phyloP scores from a whole-genome alignment of 192 early-diverging fungal genomes.

The Podila epigama region DNA sequence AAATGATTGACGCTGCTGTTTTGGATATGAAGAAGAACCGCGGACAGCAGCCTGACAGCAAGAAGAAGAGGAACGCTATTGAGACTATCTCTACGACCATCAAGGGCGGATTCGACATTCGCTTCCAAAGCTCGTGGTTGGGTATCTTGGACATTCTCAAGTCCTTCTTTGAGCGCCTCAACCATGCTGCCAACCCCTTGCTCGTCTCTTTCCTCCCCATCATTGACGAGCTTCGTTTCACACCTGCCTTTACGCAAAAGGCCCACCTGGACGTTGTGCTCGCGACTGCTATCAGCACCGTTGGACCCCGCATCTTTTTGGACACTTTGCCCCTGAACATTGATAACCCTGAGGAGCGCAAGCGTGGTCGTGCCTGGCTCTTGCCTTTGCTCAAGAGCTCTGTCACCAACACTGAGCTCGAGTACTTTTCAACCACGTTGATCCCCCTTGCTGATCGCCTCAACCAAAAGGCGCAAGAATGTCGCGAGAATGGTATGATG shows the following conservation, averaged over 20 bases:
- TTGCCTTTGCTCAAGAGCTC: slow-evolving; percentile 82
- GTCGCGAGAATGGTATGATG: slow-evolving; percentile 65
- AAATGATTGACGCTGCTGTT: slow-evolving; percentile 70
- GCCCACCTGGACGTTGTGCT: slow-evolving; percentile 84
- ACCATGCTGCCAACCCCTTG: slow-evolving; percentile 61
- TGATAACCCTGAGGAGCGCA: slow-evolving; percentile 60
- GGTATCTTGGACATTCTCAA: slow-evolving; percentile 79
- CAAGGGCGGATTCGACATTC: slow-evolving; percentile 72
- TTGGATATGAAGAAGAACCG: slow-evolving; percentile 43
- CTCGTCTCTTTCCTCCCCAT: slow-evolving; percentile 66
- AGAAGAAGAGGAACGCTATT: slow-evolving; percentile 51
- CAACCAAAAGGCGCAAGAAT: slow-evolving; percentile 66
- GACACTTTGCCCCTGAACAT: slow-evolving; percentile 85
- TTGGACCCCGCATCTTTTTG: slow-evolving; percentile 84
- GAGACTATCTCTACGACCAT: slow-evolving; percentile 57
- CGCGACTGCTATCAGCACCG: slow-evolving; percentile 76
- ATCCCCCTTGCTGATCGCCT: slow-evolving; percentile 85
- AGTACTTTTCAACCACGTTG: slow-evolving; percentile 72
- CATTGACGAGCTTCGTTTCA: slow-evolving; percentile 82
- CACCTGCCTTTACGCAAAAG: slow-evolving; percentile 84
- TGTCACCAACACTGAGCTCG: slow-evolving; percentile 75
- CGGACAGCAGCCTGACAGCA: slow-evolving; percentile 8
- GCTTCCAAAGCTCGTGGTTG: slow-evolving; percentile 85
- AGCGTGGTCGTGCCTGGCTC: slow-evolving; percentile 87
- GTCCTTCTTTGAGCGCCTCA: slow-evolving; percentile 80